Percentiles rank a stretch among this genome's conserved stretches.
phyloP scores from a whole-genome alignment of 768 basidiomycete genomes.

The Lepiota venenata region DNA sequence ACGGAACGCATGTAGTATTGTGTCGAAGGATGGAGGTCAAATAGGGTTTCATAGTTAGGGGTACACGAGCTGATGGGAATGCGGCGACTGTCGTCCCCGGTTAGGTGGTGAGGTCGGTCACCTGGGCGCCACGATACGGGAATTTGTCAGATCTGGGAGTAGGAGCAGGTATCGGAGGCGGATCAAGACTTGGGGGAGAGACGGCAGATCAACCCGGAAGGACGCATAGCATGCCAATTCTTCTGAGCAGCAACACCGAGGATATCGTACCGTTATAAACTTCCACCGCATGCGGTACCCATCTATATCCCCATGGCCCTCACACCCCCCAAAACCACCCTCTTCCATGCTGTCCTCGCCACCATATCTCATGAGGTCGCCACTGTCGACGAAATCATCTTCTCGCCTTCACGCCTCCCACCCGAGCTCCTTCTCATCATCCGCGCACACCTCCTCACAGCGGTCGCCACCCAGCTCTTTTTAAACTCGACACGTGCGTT shows the following conservation, averaged over 20 bases:
- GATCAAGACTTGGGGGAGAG: background rate
- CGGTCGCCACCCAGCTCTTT: conserved; percentile 39
- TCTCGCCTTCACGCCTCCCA: conserved; percentile 30
- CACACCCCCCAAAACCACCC: conserved; percentile 20
- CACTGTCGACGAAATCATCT: conserved; percentile 38
- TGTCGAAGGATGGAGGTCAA: background rate
- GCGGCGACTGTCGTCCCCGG: too few relatives aligned
- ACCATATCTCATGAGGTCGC: conserved; percentile 42
- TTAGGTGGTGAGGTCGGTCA: too few relatives aligned
- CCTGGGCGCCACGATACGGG: background rate
- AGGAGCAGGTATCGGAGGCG: background rate
- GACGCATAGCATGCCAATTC: background rate
- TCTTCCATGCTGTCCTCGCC: conserved; percentile 54
- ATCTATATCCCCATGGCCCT: conserved; percentile 13
- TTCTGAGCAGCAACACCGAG: conserved; percentile 5
- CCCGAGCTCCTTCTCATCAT: conserved; percentile 51
- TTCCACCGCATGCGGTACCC: conserved; percentile 16
- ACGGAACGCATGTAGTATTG: background rate
- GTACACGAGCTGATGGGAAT: background rate
- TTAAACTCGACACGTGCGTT: conserved; percentile 40
- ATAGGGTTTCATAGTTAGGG: background rate
- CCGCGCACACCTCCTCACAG: conserved; percentile 42
- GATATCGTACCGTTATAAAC: conserved; percentile 6
- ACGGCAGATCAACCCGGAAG: background rate
- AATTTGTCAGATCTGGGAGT: conserved; percentile 4